phyloP scores from a whole-genome alignment of 1,284 basidiomycete species.

The Moniliophthora roreri region DNA sequence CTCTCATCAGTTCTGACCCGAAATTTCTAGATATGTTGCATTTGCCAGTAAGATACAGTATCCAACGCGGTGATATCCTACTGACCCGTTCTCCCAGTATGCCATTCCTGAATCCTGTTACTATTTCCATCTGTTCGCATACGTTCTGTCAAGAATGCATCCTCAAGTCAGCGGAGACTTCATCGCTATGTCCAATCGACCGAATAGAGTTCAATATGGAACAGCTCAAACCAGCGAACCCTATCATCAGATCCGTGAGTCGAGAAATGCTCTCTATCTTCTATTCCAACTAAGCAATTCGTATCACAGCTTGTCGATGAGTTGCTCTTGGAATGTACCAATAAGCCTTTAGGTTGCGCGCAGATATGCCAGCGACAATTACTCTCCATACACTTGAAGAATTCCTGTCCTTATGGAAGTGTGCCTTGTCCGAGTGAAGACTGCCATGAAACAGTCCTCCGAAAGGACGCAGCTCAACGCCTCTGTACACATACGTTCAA shows the following conservation, averaged over 20 bases:
- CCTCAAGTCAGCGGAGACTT: slow-evolving; percentile 57
- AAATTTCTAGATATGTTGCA: neutral
- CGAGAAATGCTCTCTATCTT: slow-evolving; percentile 17
- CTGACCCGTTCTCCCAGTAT: slow-evolving; percentile 36
- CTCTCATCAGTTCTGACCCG: neutral
- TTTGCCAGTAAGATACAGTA: neutral
- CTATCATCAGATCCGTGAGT: slow-evolving; percentile 73
- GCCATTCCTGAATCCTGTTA: slow-evolving; percentile 75
- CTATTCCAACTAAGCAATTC: slow-evolving; percentile 2
- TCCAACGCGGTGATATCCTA: neutral
- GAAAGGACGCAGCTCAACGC: slow-evolving; percentile 44
- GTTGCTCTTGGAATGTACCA: slow-evolving; percentile 71
- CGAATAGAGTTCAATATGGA: slow-evolving; percentile 56
- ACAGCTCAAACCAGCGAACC: slow-evolving; percentile 61
- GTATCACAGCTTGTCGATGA: slow-evolving; percentile 76
- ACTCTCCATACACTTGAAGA: slow-evolving; percentile 61
- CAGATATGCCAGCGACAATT: slow-evolving; percentile 70
- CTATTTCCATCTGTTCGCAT: slow-evolving; percentile 74
- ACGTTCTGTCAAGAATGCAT: slow-evolving; percentile 85
- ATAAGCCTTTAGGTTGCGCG: slow-evolving; percentile 58
- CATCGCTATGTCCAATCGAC: slow-evolving; percentile 81
- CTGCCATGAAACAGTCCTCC: slow-evolving; percentile 43
- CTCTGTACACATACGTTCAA: slow-evolving; percentile 34
- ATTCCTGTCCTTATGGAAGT: slow-evolving; percentile 58
- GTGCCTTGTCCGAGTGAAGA: slow-evolving; percentile 51